Percentiles rank a stretch among this genome's conserved stretches.
Conservation (phyloP, 2,329 filamentous ascomycete genomes). For the Penicillium sp. region DNA sequence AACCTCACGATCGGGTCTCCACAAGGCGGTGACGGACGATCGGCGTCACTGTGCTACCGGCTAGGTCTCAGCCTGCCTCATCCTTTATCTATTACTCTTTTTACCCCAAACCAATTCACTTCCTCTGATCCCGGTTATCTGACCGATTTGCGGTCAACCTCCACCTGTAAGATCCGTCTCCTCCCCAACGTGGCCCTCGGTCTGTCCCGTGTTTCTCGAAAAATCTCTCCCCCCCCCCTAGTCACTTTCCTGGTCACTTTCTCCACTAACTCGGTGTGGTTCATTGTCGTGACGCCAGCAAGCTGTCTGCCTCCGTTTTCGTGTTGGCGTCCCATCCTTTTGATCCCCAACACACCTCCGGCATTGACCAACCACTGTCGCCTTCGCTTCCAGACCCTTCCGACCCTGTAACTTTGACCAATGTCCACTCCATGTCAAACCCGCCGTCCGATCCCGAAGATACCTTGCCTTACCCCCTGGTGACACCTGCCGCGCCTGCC, state of each 20-base stretch:
- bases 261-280: constrained; percentile 11
- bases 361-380: constrained; percentile 2
- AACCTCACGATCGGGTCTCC: constrained; percentile 1
- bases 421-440: constrained; percentile 55
- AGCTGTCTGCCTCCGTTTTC: constrained; percentile 12
- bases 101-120: constrained; percentile 9
- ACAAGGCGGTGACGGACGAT: constrained; percentile 22
- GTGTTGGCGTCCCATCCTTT: background rate
- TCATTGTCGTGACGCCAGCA: constrained; percentile 27
- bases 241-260: constrained; percentile 1
- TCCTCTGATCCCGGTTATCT: constrained; percentile 12
- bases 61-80: constrained; percentile 8
- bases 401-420: constrained; percentile 40
- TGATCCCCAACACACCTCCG: background rate
- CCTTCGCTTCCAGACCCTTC: constrained; percentile 20
- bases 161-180: constrained; percentile 32
- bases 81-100: constrained; percentile 11
- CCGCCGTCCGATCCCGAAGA: constrained; percentile 45
- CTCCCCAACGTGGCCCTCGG: constrained; percentile 28
- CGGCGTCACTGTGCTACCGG: constrained; percentile 14
- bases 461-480: constrained; percentile 43
- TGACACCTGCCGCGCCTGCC: constrained; percentile 46
- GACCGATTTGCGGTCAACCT: constrained; percentile 16
- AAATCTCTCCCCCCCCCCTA: constrained; percentile 9
- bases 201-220: constrained; percentile 10